Evolutionary conservation across 495 filamentous ascomycete species (phyloP).

Genomic region (Penicillium antarcticum): DNA sequence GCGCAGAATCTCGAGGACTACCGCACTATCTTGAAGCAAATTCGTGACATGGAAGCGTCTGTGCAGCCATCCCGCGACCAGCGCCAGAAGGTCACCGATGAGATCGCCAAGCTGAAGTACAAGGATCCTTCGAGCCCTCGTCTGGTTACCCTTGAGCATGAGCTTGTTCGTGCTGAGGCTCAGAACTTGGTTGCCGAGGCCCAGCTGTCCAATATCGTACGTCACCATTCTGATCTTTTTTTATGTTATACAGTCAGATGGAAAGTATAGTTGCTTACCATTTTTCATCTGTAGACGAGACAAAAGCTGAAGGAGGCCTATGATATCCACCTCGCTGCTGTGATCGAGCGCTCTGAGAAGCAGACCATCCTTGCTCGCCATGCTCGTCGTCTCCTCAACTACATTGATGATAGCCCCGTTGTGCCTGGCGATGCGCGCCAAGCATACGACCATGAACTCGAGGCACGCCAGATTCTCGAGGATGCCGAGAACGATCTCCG

Average conservation of each 20-base stretch:
- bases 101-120: constrained; percentile 82
- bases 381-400: constrained; percentile 76
- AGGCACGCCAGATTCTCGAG: constrained; percentile 80
- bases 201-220: constrained; percentile 88
- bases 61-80: constrained; percentile 91
- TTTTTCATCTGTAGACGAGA: constrained; percentile 59
- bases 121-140: constrained; percentile 80
- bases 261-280: constrained; percentile 4
- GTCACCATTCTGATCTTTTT: constrained; percentile 1
- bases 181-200: constrained; percentile 95
- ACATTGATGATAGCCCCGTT: constrained; percentile 88
- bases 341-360: constrained; percentile 94
- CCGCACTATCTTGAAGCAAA: constrained; percentile 75
- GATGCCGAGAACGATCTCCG: constrained; percentile 87
- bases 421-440: constrained; percentile 77
- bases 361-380: constrained; percentile 90
- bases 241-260: not conserved
- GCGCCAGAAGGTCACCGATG: constrained; percentile 79
- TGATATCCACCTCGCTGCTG: constrained; percentile 77
- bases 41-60: constrained; percentile 85
- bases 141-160: constrained; percentile 84
- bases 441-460: constrained; percentile 58
- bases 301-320: constrained; percentile 93
- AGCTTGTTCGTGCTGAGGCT: constrained; percentile 91
- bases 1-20: constrained; percentile 84